Evolutionary conservation across 495 filamentous ascomycete species (phyloP).

Genomic region (Achaetomiella virescens): DNA sequence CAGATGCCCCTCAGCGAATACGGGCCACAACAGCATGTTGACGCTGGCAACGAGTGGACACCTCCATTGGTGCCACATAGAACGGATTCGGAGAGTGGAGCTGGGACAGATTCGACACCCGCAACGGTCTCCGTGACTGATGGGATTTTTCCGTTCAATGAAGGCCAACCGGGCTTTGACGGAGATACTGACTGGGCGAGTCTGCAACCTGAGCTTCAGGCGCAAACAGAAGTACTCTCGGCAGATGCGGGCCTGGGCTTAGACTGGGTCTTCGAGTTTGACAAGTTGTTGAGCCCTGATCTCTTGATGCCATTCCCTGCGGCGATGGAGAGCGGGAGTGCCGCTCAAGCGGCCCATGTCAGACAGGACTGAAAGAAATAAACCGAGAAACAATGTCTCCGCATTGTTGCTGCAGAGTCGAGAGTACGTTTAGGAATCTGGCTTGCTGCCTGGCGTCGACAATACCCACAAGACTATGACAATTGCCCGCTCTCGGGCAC

Average conservation of each 20-base stretch:
- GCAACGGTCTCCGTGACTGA: neutral
- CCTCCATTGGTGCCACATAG: constrained; percentile 5
- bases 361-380: no score
- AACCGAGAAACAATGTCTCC: no score
- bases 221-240: neutral
- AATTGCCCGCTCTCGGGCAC: no score
- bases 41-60: neutral
- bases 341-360: no score
- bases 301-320: neutral
- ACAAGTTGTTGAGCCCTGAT: constrained; percentile 4
- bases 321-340: neutral
- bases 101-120: neutral
- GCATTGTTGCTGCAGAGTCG: no score
- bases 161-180: neutral
- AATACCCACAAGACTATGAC: no score
- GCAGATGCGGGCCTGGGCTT: neutral
- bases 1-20: constrained; percentile 26
- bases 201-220: neutral
- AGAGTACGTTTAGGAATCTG: no score
- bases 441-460: no score
- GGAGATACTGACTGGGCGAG: neutral
- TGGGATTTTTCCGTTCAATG: neutral
- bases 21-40: constrained; percentile 10
- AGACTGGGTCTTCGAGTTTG: constrained; percentile 11
- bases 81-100: neutral